These are phyloP conservation scores for Petrea volubilis DNA, from an alignment of 257 asterid species.

Conservation along the genomic window DNA sequence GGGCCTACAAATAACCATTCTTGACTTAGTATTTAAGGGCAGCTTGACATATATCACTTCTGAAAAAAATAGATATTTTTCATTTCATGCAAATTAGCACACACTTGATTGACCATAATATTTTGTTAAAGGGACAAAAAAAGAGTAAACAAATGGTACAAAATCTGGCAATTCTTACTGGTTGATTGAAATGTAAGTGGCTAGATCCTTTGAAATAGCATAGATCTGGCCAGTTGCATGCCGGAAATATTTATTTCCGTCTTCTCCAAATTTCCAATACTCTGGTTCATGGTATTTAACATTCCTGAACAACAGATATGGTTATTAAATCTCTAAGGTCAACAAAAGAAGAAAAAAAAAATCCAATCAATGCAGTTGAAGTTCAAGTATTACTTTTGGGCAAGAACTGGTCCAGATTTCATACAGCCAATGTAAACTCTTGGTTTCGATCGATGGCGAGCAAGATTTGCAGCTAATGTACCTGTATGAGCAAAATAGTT, in stretches of 20 bases:
- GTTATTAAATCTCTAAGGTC: neutral
- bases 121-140: too few species aligned
- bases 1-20: conserved; percentile 55
- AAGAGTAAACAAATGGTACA: neutral
- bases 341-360: neutral
- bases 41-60: too few species aligned
- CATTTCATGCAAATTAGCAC: too few species aligned
- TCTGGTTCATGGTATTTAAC: conserved; percentile 97
- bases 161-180: conserved; percentile 51
- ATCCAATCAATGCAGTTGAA: neutral
- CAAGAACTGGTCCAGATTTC: conserved; percentile 98
- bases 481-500: conserved; percentile 42
- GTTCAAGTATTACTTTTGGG: conserved; percentile 68
- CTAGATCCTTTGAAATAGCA: conserved; percentile 94
- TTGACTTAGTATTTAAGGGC: too few species aligned
- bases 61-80: too few species aligned
- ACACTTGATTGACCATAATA: too few species aligned
- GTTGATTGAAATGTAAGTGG: conserved; percentile 93
- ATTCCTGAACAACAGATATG: conserved; percentile 45
- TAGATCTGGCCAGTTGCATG: conserved; percentile 98
- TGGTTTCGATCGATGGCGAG: conserved; percentile 88
- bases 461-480: conserved; percentile 89
- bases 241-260: conserved; percentile 90
- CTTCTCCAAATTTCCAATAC: conserved; percentile 98
- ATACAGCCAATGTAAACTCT: conserved; percentile 92